A percentile compares a stretch with the other conserved stretches of the same genome.
Evolutionary conservation across 73 alveolate species (phyloP).

Genomic region (Tetrahymena malaccensis): DNA sequence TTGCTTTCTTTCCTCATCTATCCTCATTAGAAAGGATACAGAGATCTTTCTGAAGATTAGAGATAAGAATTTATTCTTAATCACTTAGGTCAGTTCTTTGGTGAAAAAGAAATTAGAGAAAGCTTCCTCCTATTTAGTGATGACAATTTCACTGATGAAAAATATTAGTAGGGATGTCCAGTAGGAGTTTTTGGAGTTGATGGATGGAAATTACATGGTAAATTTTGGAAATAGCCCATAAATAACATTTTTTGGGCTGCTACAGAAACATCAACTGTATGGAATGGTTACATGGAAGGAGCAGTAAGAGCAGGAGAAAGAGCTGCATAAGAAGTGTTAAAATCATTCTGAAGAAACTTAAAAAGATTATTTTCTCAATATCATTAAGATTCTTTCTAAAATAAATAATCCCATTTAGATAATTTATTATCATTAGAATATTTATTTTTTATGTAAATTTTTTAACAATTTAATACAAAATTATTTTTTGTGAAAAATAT

Average conservation of each 20-base stretch:
- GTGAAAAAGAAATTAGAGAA: background rate
- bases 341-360: background rate
- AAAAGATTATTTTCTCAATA: background rate
- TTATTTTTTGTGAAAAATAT: too few relatives aligned
- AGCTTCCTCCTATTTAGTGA: background rate
- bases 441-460: too few relatives aligned
- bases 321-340: background rate
- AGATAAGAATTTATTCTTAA: background rate
- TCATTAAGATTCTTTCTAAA: background rate
- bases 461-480: too few relatives aligned
- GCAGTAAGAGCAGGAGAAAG: conserved; percentile 15
- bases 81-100: background rate
- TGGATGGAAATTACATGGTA: background rate
- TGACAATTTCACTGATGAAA: background rate
- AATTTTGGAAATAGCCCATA: background rate
- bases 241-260: conserved; percentile 1
- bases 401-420: too few relatives aligned
- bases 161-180: background rate
- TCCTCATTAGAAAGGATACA: background rate
- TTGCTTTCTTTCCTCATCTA: background rate
- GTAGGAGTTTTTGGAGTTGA: background rate
- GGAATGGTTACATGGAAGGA: conserved; percentile 12
- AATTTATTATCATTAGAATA: too few relatives aligned
- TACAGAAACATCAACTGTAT: background rate
- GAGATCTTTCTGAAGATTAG: background rate